phyloP scores from a whole-genome alignment of 345 rosid species.

The Populus pruinosa region DNA sequence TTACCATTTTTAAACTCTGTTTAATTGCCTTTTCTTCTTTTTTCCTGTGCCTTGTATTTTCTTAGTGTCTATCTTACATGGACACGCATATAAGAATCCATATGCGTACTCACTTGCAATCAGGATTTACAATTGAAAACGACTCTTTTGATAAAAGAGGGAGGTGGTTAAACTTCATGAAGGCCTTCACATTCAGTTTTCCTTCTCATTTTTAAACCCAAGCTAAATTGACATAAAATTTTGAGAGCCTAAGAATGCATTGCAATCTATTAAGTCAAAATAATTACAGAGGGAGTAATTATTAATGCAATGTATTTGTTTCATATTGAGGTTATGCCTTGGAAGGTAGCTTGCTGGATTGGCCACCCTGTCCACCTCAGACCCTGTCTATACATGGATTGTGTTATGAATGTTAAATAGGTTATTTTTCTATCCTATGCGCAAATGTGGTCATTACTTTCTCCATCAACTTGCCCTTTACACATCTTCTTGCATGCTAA shows the following conservation, averaged over 20 bases:
- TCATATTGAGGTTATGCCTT: too few relatives aligned
- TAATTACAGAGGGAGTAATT: not conserved
- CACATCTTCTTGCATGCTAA: not conserved
- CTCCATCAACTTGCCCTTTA: not conserved
- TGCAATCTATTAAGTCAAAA: not conserved
- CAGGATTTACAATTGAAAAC: too few relatives aligned
- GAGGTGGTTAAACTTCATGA: too few relatives aligned
- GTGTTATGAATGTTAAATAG: not conserved
- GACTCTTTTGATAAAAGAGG: too few relatives aligned
- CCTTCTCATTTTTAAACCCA: too few relatives aligned
- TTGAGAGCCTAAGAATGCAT: not conserved
- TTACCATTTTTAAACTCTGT: too few relatives aligned
- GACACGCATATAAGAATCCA: too few relatives aligned
- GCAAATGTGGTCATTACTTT: not conserved
- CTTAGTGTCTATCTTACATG: too few relatives aligned
- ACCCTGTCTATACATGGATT: not conserved
- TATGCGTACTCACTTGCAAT: too few relatives aligned
- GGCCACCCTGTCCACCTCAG: not conserved
- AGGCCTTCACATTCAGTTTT: too few relatives aligned
- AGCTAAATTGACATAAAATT: not conserved
- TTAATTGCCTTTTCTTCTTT: too few relatives aligned
- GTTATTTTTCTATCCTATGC: not conserved
- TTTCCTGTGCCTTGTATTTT: too few relatives aligned
- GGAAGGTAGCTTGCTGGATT: not conserved
- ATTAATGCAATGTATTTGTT: not conserved